Conservation (phyloP, 2,329 filamentous ascomycete genomes). For the Thielaviopsis ethacetica region DNA sequence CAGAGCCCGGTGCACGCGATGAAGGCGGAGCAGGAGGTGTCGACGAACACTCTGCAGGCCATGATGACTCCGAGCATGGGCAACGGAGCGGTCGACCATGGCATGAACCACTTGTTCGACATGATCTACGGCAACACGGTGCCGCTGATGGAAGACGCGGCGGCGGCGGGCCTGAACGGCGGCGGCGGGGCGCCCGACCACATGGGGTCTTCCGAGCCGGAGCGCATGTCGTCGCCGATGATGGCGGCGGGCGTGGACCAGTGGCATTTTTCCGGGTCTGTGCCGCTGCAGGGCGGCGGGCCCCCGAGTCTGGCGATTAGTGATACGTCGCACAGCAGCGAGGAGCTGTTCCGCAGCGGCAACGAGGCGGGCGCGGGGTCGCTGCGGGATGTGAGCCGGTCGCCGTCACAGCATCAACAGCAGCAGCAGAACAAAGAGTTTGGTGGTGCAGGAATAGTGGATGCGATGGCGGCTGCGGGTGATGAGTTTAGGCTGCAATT, state of each 20-base stretch:
- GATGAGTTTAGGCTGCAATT: too few species aligned
- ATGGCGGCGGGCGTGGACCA: too few species aligned
- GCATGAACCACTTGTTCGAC: slow-evolving; percentile 1
- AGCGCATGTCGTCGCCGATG: too few species aligned
- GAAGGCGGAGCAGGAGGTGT: background rate
- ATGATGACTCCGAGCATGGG: background rate
- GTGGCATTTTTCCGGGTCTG: too few species aligned
- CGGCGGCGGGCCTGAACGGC: background rate
- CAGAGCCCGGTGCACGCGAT: background rate
- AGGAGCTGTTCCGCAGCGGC: background rate
- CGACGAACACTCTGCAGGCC: background rate
- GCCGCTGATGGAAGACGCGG: background rate
- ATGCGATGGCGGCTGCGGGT: too few species aligned
- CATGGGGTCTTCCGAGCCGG: background rate
- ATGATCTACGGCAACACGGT: slow-evolving; percentile 9
- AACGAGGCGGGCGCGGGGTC: too few species aligned
- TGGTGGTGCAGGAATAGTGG: too few species aligned
- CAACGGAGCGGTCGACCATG: background rate
- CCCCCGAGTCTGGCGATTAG: slow-evolving; percentile 3
- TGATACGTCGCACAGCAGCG: background rate
- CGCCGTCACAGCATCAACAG: background rate
- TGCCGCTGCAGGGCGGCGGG: background rate
- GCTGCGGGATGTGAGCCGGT: too few species aligned
- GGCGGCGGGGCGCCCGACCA: background rate
- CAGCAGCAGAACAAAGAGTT: background rate